Percentiles rank a stretch among this genome's conserved stretches.
These are phyloP conservation scores for Aspergillus conjunctus DNA, from an alignment of 495 filamentous ascomycete genomes.

Conservation along the genomic window DNA sequence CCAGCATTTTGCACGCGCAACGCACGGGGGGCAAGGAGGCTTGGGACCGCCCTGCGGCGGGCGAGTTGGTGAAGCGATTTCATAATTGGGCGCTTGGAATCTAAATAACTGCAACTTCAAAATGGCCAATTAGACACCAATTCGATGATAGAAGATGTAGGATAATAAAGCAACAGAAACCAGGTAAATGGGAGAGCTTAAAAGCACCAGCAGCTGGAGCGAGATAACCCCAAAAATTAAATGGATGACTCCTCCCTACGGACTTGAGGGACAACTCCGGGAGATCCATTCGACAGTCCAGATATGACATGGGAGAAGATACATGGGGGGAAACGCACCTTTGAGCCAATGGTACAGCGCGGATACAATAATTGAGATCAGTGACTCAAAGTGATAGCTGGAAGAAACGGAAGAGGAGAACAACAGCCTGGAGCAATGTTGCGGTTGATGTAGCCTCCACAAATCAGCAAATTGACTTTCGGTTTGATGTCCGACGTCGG, in stretches of 20 bases:
- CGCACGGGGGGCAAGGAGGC: slow-evolving; percentile 31
- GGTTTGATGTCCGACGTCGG: slow-evolving; percentile 26
- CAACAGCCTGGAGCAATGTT: slow-evolving; percentile 4
- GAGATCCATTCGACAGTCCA: neutral
- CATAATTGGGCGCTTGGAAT: slow-evolving; percentile 30
- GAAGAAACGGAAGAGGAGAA: slow-evolving; percentile 3
- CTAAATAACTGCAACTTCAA: too few relatives aligned
- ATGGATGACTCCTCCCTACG: slow-evolving; percentile 30
- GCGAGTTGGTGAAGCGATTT: slow-evolving; percentile 45
- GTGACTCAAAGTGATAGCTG: neutral
- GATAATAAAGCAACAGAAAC: slow-evolving; percentile 11
- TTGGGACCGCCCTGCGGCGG: slow-evolving; percentile 38
- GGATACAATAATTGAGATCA: neutral
- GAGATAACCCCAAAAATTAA: neutral
- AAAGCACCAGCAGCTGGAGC: slow-evolving; percentile 13
- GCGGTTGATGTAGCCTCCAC: slow-evolving; percentile 1
- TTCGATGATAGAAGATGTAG: slow-evolving; percentile 12
- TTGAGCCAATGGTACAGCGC: neutral
- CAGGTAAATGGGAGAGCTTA: slow-evolving; percentile 26
- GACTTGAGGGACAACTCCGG: slow-evolving; percentile 39
- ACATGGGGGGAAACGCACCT: slow-evolving; percentile 9
- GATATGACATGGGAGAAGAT: neutral
- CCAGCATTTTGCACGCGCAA: slow-evolving; percentile 31
- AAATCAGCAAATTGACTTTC: slow-evolving; percentile 13
- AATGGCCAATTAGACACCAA: slow-evolving; percentile 2